Evolutionary conservation across 768 basidiomycete genomes (phyloP), one percentile per base, ranked within the genome.

Genomic region (Naematelia aurantialba): DNA sequence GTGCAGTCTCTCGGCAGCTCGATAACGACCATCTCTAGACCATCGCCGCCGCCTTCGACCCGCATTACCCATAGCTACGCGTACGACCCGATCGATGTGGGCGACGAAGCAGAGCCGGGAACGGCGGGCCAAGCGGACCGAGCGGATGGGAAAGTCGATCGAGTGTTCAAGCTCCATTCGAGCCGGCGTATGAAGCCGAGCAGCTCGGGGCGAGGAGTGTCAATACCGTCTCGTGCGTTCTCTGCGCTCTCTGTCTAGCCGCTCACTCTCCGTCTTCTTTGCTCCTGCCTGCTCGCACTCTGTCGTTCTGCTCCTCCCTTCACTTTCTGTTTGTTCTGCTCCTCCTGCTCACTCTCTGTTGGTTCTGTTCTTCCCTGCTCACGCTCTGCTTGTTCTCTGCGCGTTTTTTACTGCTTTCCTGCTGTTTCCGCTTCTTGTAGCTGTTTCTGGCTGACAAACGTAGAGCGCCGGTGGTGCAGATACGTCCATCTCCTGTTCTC

Each of bases 141-240:
- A 17, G 51, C 44, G 29, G 72, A 73, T 49, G 72, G 72, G 3
- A 65, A 59, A 39, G 67, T 73, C 17, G 72, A 73, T 48, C 65
- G 57, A 11, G 72, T 73, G 1, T 73, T 73, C 67, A 70, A 67
- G 46, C 56, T 73, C 14, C 72, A 73, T 51, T 68, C 67, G 0
- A 69, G 67, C 45, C 49, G 72, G 49, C 59, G 72, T 46, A 73
- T 73, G 72, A 73, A 73, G 51, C 72, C 72, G 10, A 61, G 58
- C 3, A 68, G 66, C 47, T 57, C 67, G 4, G 69, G 69, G 3
- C 54, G 72, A 39, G 72, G 72, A 2, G 72, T 73, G 3, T 73
- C 72, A 17, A 73, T 73, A 34, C 65, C 72, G 11, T 66, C 64
- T 61, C 71, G 69, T 70, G 49, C 59, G 68, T 65, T 3, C 25